Evolutionary conservation across 2,329 filamentous ascomycete species (phyloP), one percentile per base, ranked within the genome.

Genomic region (Colletotrichum spinosum): DNA sequence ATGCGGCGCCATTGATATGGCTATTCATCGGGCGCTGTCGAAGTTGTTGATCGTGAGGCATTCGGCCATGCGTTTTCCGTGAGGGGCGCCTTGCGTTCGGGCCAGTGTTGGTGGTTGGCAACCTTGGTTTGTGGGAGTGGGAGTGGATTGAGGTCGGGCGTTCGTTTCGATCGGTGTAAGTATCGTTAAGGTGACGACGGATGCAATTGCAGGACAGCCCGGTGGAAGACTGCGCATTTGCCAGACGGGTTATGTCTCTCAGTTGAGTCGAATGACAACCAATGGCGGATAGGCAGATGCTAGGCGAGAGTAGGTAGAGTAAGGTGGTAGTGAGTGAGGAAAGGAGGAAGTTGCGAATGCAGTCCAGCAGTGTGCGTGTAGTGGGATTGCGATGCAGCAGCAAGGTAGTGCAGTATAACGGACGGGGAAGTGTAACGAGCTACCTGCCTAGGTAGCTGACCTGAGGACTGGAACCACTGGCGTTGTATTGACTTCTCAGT

Each of bases 1-100:
- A 51, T 33, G 67, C 63, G 49, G 69, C 72, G 77, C 70, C 74
- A 72, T 76, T 74, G 68, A 74, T 71, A 69, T 71, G 72, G 59
- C 70, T 74, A 71, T 73, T 74, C 76, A 78, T 78, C 65, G 56
- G 53, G 67, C 52, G 56, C 52, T 56, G 63, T 66, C 59, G 52
- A 38, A 53, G 15, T 25, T 66, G 52, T 52, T 38, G 53, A 39
- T 63, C 52, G 58, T 62, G 42, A 66, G 53, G 53, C 63, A 66
- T 66, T 57, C 58, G 53, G 58, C 63, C 63, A 66, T 66, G 34
- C 59, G 63, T 57, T 38, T 56, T 56, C 46, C 44, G 58, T 38
- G 25, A 38, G 37, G 35, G 33, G 37, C 3, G 25, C 25, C 8
- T 48, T 48, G 3, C 8, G 8, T 13, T 25, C n/a, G 44, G 5